Evolutionary conservation across 768 basidiomycete genomes (phyloP).

Genomic region (Pleurotus ostreatus): DNA sequence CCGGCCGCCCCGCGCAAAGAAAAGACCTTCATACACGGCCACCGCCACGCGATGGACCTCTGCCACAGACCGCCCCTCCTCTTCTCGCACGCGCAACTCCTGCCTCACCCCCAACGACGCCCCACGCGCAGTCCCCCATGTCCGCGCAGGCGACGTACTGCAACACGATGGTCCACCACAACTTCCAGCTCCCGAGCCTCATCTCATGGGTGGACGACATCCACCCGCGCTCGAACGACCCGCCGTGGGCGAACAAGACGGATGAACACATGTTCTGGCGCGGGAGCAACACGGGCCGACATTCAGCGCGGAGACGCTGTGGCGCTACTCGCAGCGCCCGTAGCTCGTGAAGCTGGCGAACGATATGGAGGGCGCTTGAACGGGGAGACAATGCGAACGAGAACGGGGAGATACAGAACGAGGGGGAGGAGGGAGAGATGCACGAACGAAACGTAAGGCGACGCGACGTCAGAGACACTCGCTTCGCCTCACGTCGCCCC

Average conservation of each 20-base stretch:
- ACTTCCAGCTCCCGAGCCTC: no score
- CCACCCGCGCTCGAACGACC: no score
- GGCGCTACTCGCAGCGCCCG: slow-evolving; percentile 25
- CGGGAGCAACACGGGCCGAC: slow-evolving; percentile 63
- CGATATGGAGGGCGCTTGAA: slow-evolving; percentile 22
- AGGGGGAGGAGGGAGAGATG: no score
- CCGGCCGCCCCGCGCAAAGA: slow-evolving; percentile 9
- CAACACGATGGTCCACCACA: no score
- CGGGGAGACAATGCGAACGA: background rate
- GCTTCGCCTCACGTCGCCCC: no score
- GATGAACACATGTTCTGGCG: slow-evolving; percentile 64
- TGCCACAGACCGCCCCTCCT: slow-evolving; percentile 33
- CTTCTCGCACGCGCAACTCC: slow-evolving; percentile 39
- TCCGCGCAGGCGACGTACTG: no score
- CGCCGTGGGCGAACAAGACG: slow-evolving; percentile 37
- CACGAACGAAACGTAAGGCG: no score
- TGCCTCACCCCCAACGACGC: slow-evolving; percentile 32
- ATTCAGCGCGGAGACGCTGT: slow-evolving; percentile 28
- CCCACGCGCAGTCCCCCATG: no score
- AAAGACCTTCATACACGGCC: slow-evolving; percentile 41
- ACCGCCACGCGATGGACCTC: slow-evolving; percentile 38
- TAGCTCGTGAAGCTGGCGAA: slow-evolving; percentile 31
- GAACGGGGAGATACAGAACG: no score
- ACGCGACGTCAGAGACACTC: no score
- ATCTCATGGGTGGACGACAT: no score